Base-by-base conservation (phyloP, 1,284 basidiomycete genomes). In the Ceratobasidium sp. region DNA sequence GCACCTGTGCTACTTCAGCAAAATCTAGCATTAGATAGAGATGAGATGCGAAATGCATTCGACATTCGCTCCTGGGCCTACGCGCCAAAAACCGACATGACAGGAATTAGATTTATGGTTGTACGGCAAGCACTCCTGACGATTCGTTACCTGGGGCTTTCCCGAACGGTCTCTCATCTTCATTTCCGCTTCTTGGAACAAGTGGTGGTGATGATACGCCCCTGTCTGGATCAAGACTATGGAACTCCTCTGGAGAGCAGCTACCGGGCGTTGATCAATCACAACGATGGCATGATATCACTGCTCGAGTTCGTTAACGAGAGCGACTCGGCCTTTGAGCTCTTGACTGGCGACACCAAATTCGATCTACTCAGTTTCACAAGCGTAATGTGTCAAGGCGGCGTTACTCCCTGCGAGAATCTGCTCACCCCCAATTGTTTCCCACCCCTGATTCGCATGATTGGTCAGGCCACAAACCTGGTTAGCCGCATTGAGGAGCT, bases 371-470 rank as follows among this genome's bases (percentile, higher is more conserved):
- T 62, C 1, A 12, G 27, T 16, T 7, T 35, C 10, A 14, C 10
- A 1, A 8, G 41, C 20, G 2, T 14, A 12, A 2, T 1, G 16
- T 23, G 18, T 55, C 8, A 55, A n/a, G n/a, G n/a, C 5, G 20
- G 23, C 7, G 27, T 60, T 8, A 44, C 60, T 2, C 38, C 60
- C 38, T 64, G 60, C 38, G 60, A 64, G 16, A 41, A 27, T 18
- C 6, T 46, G 23, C 20, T 64, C 16, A 64, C 60, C 14, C 60
- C 60, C 3, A n/a, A 23, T 10, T 46, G 41, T 7, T 64, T 64
- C n/a, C 60, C 60, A 1, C 12, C 38, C 1, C 60, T 64, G 5
- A 41, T 62, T 30, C 70, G 60, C 27, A 62, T 76, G 73, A 59
- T 76, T 57, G 62, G 73, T 35, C 30, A 23, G 2, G 7, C 38